Evolutionary conservation across 352 stramenopile species (phyloP).

Genomic region (Vaucheria bursata): DNA sequence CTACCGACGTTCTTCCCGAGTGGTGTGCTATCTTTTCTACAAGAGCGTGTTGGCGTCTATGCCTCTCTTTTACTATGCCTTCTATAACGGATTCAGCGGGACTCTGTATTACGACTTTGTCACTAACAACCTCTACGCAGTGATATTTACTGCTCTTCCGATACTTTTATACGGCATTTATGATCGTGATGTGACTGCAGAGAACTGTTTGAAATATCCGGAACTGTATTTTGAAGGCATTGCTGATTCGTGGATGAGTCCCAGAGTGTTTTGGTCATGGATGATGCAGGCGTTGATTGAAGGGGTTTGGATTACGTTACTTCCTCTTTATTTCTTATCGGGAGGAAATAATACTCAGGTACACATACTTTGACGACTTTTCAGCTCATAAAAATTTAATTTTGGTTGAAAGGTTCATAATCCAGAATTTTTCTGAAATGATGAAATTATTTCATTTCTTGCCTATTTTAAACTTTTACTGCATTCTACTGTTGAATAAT

Average conservation of each 20-base stretch:
- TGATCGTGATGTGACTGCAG: no score
- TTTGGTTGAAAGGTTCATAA: no score
- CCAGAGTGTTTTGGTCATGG: no score
- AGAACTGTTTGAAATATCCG: no score
- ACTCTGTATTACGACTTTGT: slow-evolving; percentile 40
- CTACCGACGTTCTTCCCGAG: slow-evolving; percentile 87
- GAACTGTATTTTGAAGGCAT: neutral
- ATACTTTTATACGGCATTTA: slow-evolving; percentile 71
- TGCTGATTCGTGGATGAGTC: neutral
- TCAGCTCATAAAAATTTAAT: no score
- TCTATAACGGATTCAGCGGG: slow-evolving; percentile 32
- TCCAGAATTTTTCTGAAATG: no score
- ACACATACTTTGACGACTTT: no score
- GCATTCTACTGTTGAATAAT: no score
- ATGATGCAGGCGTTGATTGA: no score
- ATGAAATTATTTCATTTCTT: no score
- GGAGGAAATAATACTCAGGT: slow-evolving; percentile 6
- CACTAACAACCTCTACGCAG: slow-evolving; percentile 68
- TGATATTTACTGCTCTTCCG: slow-evolving; percentile 85
- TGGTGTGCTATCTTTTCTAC: slow-evolving; percentile 96
- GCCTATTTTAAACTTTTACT: no score
- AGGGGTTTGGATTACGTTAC: slow-evolving; percentile 27
- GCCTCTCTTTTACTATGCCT: slow-evolving; percentile 35
- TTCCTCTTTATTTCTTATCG: slow-evolving; percentile 23
- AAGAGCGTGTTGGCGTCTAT: slow-evolving; percentile 89